Conservation (phyloP, 148 eudicot genomes). For the Vaccinium vitisidaea region DNA sequence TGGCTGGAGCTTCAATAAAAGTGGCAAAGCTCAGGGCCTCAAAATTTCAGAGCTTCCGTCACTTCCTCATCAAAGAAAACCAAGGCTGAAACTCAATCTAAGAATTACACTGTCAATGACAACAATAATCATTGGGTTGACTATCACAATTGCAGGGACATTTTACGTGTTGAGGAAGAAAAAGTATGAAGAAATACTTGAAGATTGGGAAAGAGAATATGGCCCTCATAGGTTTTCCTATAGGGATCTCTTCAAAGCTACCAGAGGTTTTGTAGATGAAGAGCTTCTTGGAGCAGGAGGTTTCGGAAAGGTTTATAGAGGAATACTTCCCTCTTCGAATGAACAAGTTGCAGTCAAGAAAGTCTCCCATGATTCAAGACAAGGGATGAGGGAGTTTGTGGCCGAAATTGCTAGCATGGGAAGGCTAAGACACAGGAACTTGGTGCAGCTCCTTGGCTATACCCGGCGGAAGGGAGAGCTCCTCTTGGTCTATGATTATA, state of each 20-base stretch:
- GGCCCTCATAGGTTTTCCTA: conserved; percentile 30
- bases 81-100: neutral
- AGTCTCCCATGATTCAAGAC: conserved; percentile 37
- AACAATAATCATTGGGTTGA: conserved; percentile 6
- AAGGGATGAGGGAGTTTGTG: conserved; percentile 44
- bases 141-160: neutral
- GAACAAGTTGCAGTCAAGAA: conserved; percentile 37
- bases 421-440: conserved; percentile 45
- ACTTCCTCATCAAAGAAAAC: neutral
- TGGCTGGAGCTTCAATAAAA: conserved; percentile 34
- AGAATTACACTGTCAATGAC: neutral
- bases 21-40: neutral
- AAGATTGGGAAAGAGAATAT: conserved; percentile 17
- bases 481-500: neutral
- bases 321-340: conserved; percentile 23
- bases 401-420: conserved; percentile 39
- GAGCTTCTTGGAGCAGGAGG: conserved; percentile 42
- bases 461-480: conserved; percentile 21
- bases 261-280: conserved; percentile 37
- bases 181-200: neutral
- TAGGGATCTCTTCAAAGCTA: conserved; percentile 35
- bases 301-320: conserved; percentile 51
- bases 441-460: conserved; percentile 48
- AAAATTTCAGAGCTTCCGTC: conserved; percentile 18
- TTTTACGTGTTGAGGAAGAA: neutral